Evolutionary conservation across 2,329 filamentous ascomycete genomes (phyloP).

Genomic region (Plectosphaerella sp.): DNA sequence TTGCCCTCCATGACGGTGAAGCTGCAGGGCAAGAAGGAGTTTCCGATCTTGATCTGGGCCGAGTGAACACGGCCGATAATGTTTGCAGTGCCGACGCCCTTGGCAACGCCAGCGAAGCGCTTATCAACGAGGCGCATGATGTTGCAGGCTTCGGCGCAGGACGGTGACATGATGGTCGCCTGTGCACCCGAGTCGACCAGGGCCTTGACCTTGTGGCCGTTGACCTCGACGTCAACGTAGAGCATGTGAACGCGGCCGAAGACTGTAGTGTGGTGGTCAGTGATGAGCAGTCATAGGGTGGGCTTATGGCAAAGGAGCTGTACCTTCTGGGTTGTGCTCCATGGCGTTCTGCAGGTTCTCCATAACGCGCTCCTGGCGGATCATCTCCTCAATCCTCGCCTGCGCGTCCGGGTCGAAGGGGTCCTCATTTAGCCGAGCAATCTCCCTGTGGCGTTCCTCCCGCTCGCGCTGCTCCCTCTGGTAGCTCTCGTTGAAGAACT

Average conservation of each 20-base stretch:
- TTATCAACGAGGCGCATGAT: conserved; percentile 96
- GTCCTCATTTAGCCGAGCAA: conserved; percentile 83
- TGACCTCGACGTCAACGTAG: conserved; percentile 94
- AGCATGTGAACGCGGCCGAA: conserved; percentile 95
- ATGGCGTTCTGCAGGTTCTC: conserved; percentile 96
- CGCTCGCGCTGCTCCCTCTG: conserved; percentile 69
- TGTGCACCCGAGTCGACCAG: conserved; percentile 97
- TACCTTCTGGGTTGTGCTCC: conserved; percentile 96
- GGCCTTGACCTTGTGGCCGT: conserved; percentile 86
- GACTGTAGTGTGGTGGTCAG: conserved; percentile 47
- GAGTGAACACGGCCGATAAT: conserved; percentile 95
- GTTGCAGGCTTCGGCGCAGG: conserved; percentile 84
- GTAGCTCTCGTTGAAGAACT: conserved; percentile 64
- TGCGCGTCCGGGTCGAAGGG: conserved; percentile 93
- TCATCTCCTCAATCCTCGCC: conserved; percentile 91
- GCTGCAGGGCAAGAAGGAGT: conserved; percentile 81
- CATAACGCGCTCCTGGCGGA: conserved; percentile 87
- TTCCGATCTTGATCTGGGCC: conserved; percentile 90
- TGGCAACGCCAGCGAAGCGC: conserved; percentile 86
- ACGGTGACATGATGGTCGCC: conserved; percentile 97
- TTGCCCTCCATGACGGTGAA: conserved; percentile 99
- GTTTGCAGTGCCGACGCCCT: conserved; percentile 88
- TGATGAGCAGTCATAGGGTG: background rate
- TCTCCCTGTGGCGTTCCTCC: conserved; percentile 74
- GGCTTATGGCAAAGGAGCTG: conserved; percentile 1